Percentiles rank a stretch among this genome's conserved stretches.
Evolutionary conservation across 1,284 basidiomycete species (phyloP).

Genomic region (Tilletiopsis washingtonensis): DNA sequence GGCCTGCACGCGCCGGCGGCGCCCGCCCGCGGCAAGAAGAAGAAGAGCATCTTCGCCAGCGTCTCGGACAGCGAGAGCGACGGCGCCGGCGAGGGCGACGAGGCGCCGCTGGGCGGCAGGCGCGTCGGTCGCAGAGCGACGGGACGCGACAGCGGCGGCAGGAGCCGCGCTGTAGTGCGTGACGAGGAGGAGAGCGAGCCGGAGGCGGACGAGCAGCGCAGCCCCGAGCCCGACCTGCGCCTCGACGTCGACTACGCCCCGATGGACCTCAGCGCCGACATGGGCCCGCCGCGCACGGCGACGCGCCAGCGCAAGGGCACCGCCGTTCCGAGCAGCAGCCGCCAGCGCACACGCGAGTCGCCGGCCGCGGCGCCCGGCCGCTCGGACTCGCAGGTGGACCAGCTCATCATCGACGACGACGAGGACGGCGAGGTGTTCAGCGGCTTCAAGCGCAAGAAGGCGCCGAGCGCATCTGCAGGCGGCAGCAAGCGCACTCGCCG

Average conservation of each 20-base stretch:
- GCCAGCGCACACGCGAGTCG: neutral
- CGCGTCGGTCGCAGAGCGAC: neutral
- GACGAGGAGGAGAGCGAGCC: neutral
- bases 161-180: too few relatives aligned
- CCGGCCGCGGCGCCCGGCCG: neutral
- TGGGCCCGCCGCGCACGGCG: too few relatives aligned
- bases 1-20: neutral
- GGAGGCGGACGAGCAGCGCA: neutral
- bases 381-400: neutral
- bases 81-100: slow-evolving; percentile 1
- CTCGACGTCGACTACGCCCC: neutral
- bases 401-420: neutral
- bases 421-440: neutral
- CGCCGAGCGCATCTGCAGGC: neutral
- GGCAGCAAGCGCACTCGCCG: neutral
- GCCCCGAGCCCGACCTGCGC: neutral
- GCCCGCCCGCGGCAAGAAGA: neutral
- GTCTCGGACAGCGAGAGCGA: neutral
- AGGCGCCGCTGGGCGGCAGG: neutral
- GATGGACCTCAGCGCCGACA: too few relatives aligned
- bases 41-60: neutral
- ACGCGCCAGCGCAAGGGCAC: too few relatives aligned
- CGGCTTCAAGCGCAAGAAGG: neutral
- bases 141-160: too few relatives aligned
- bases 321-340: too few relatives aligned